These are phyloP conservation scores for Anthracocystis walkeri DNA, from an alignment of 1,284 basidiomycete genomes.

Conservation along the genomic window DNA sequence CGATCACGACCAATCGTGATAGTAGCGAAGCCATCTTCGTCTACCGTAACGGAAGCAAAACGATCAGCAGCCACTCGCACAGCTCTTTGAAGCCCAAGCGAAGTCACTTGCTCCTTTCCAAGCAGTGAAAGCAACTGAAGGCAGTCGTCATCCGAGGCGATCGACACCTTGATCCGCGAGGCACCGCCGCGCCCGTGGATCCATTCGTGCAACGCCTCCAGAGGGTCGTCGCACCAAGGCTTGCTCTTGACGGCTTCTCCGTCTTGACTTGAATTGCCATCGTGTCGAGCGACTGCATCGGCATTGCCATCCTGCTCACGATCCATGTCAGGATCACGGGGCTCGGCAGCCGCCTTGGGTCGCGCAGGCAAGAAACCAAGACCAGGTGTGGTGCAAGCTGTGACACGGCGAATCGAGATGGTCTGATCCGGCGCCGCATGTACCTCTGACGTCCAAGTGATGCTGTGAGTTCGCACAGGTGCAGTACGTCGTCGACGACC, in stretches of 20 bases:
- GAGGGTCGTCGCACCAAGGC: constrained; percentile 38
- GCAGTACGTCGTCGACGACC: constrained; percentile 20
- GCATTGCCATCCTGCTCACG: constrained; percentile 7
- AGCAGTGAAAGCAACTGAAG: constrained; percentile 33
- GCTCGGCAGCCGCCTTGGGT: constrained; percentile 43
- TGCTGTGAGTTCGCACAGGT: constrained; percentile 15
- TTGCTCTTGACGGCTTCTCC: neutral
- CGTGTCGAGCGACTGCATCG: constrained; percentile 12
- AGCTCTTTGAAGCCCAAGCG: constrained; percentile 17
- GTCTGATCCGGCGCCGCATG: constrained; percentile 44
- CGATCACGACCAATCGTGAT: constrained; percentile 8
- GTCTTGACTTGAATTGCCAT: neutral
- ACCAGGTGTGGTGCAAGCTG: constrained; percentile 33
- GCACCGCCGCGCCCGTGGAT: constrained; percentile 27
- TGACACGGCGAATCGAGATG: constrained; percentile 50
- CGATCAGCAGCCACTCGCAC: constrained; percentile 35
- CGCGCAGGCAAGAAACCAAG: constrained; percentile 39
- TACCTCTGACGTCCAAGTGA: constrained; percentile 30
- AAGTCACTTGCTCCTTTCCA: neutral
- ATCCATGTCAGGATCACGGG: constrained; percentile 39
- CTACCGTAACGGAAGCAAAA: constrained; percentile 20
- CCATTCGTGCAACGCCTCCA: constrained; percentile 45
- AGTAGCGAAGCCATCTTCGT: constrained; percentile 27
- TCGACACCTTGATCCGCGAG: constrained; percentile 28
- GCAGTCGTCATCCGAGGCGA: constrained; percentile 52